These are phyloP conservation scores for Colletotrichum tofieldiae DNA, from an alignment of 2,329 filamentous ascomycete species.

Conservation along the genomic window DNA sequence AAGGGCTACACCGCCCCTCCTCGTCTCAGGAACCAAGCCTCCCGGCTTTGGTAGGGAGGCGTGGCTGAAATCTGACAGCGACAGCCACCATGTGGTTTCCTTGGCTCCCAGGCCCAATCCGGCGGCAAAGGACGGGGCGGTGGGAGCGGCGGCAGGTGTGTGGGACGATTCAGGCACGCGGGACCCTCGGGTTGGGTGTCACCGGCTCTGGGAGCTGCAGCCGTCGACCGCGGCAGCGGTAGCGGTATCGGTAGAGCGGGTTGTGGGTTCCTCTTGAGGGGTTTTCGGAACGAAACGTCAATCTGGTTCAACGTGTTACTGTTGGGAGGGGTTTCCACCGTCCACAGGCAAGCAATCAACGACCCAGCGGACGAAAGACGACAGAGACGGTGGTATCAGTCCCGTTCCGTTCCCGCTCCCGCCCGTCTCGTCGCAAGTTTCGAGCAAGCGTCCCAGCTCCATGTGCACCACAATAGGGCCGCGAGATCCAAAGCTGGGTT, in stretches of 20 bases:
- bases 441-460: conserved; percentile 17
- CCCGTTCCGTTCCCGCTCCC: conserved; percentile 25
- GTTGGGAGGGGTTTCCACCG: conserved; percentile 1
- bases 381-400: conserved; percentile 7
- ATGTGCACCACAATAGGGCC: conserved; percentile 18
- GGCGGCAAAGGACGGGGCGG: conserved; percentile 16
- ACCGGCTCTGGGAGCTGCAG: conserved; percentile 25
- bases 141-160: conserved; percentile 19
- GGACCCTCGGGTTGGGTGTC: conserved; percentile 38
- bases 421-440: conserved; percentile 30
- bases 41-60: conserved; percentile 1
- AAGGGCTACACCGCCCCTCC: conserved; percentile 29
- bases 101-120: conserved; percentile 9
- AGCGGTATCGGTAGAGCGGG: background rate
- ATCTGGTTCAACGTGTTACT: conserved; percentile 1
- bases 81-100: conserved; percentile 17
- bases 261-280: background rate
- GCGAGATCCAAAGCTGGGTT: conserved; percentile 9
- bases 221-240: conserved; percentile 16
- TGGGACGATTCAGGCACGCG: conserved; percentile 30
- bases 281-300: conserved; percentile 21
- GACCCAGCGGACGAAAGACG: conserved; percentile 4
- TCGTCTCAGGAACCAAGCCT: conserved; percentile 30
- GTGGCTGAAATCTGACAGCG: conserved; percentile 17
- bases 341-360: background rate